phyloP scores from a whole-genome alignment of 306 rosid genomes.

The Urtica urens region DNA sequence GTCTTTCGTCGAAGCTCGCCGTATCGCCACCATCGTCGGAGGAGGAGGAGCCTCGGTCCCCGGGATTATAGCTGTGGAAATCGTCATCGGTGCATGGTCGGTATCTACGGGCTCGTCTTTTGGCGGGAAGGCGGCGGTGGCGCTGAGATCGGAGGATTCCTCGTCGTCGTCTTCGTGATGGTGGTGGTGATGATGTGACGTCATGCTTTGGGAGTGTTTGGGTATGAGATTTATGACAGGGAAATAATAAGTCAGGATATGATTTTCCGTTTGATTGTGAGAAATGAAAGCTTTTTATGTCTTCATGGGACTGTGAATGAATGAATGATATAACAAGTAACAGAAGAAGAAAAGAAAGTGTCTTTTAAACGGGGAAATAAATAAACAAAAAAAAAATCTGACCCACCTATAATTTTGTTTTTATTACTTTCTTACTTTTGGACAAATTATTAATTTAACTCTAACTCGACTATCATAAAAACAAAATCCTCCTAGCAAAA shows the following conservation, averaged over 20 bases:
- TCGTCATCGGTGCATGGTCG: conserved; percentile 16
- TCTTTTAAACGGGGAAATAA: background rate
- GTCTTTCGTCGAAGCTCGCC: conserved; percentile 36
- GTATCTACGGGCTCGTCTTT: conserved; percentile 31
- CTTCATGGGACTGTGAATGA: conserved; percentile 13
- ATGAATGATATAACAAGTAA: conserved; percentile 8
- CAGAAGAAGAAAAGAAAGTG: background rate
- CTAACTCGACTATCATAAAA: too few relatives aligned
- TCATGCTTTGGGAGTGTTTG: conserved; percentile 3
- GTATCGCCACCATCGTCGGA: conserved; percentile 1
- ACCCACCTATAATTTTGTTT: too few relatives aligned
- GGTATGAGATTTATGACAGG: background rate
- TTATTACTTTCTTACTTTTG: too few relatives aligned
- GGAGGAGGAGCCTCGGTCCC: conserved; percentile 3
- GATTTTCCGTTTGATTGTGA: conserved; percentile 3
- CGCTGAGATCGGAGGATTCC: conserved; percentile 31
- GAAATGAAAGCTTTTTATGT: background rate
- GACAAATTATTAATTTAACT: too few relatives aligned
- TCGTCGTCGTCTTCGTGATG: conserved; percentile 26
- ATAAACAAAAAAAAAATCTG: background rate
- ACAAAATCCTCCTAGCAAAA: too few relatives aligned
- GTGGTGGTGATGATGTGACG: conserved; percentile 20
- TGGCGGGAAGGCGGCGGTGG: conserved; percentile 21
- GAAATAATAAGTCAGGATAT: background rate
- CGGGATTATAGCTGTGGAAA: conserved; percentile 19